phyloP scores from a whole-genome alignment of 2,329 filamentous ascomycete species.

The Aaosphaeria arxii region DNA sequence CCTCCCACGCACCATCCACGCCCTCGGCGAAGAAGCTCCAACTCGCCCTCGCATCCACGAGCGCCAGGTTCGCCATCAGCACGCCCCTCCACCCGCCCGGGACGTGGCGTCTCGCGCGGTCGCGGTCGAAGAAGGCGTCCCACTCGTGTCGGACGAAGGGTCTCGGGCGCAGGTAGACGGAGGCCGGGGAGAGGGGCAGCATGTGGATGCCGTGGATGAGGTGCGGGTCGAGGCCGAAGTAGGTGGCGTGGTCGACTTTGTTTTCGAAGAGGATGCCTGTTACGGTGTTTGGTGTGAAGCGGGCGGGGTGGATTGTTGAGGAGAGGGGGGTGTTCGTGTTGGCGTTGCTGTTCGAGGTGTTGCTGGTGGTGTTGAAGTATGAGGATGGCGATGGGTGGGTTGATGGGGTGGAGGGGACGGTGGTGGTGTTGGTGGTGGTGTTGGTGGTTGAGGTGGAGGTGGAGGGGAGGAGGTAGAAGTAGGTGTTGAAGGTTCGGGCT shows the following conservation, averaged over 20 bases:
- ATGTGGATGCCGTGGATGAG: conserved; percentile 79
- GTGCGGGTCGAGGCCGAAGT: conserved; percentile 66
- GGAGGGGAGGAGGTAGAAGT: conserved; percentile 80
- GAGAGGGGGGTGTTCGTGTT: conserved; percentile 84
- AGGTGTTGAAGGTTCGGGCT: conserved; percentile 68
- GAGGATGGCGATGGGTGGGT: conserved; percentile 66
- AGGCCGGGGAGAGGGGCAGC: conserved; percentile 70
- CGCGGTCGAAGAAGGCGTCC: conserved; percentile 61
- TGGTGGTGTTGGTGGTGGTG: conserved; percentile 84
- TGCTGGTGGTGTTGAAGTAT: conserved; percentile 69
- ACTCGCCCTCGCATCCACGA: conserved; percentile 66
- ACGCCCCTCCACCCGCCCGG: conserved; percentile 82
- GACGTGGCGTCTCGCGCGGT: conserved; percentile 35
- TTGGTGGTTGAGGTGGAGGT: conserved; percentile 71
- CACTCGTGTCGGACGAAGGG: conserved; percentile 69
- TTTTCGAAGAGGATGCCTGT: conserved; percentile 80
- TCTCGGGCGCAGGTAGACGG: conserved; percentile 62
- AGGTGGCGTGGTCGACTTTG: conserved; percentile 90
- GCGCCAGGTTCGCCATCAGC: conserved; percentile 76
- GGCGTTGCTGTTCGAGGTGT: conserved; percentile 71
- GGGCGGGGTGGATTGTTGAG: conserved; percentile 65
- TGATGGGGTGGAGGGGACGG: conserved; percentile 70
- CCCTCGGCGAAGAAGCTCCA: conserved; percentile 72
- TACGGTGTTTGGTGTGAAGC: conserved; percentile 79
- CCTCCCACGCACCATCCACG: conserved; percentile 56